Evolutionary conservation across 495 filamentous ascomycete species (phyloP), one percentile per base, ranked within the genome.

Genomic region (Staphylotrichum tortipilum): DNA sequence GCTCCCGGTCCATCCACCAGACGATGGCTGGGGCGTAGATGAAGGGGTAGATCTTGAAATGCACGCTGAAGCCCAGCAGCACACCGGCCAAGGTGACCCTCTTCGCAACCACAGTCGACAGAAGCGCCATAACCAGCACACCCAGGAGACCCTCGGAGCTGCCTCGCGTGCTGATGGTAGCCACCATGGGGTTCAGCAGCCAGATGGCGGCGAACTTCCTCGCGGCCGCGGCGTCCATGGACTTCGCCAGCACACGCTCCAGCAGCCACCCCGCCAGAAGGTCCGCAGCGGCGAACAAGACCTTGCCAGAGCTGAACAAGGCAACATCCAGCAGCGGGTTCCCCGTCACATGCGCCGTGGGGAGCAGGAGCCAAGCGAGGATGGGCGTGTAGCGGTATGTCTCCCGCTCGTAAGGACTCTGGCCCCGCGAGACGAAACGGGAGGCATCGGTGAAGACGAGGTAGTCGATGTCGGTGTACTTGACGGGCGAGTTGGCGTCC

Each of bases 401-500:
- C 59, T 92, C 92, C 28, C 92, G 78, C 19, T 75, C 69, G 65
- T 98, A 98, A 0, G 92, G 92, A 2, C 86, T 86, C 30, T 61
- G 52, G 4, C 68, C 63, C 3, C 58, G 63, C 2, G 85, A 73
- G 35, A 87, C 76, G 63, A 84, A 90, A 52, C 85, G 86, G 7
- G 94, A 79, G 9, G 92, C 92, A 64, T 95, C 89, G n/a, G 94
- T 97, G 75, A 98, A 98, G 52, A 98, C 92, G 57, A 86, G 82
- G 73, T 98, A 98, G 77, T 98, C 92, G 61, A 98, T 95, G 68
- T 98, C 92, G 45, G 94, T 98, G 75, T 96, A 98, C 68, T 95
- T 95, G 57, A 98, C 68, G 3, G 89, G 77, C 9, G 89, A 92
- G 69, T 87, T 75, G 50, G 86, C 81, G 64, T 98, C 92, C 75